Evolutionary conservation across 306 rosid species (phyloP).

Genomic region (Citrullus amarus): DNA sequence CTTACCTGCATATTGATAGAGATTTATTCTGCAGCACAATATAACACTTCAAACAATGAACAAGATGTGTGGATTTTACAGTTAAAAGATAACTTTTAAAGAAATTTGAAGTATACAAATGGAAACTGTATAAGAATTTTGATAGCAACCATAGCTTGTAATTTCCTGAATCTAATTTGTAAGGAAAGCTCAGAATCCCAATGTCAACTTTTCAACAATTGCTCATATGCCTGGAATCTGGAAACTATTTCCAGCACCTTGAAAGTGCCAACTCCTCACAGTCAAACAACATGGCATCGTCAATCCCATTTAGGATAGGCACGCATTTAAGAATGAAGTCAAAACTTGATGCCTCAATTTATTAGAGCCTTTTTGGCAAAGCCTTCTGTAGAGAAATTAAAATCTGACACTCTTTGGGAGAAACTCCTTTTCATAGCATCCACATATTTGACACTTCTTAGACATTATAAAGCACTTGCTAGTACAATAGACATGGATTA

Average conservation of each 20-base stretch:
- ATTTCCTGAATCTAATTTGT: background rate
- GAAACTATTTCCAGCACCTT: background rate
- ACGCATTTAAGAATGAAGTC: background rate
- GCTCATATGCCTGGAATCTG: background rate
- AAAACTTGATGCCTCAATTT: background rate
- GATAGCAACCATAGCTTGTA: background rate
- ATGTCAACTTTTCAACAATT: background rate
- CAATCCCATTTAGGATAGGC: background rate
- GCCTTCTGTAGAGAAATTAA: background rate
- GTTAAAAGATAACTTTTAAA: background rate
- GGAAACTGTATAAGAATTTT: background rate
- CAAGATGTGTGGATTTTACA: background rate
- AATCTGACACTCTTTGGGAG: background rate
- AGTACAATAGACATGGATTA: background rate
- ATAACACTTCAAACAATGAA: background rate
- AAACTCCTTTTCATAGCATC: background rate
- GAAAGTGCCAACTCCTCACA: background rate
- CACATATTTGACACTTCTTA: background rate
- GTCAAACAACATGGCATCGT: background rate
- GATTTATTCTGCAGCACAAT: background rate
- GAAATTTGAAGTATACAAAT: background rate
- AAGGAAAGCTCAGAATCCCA: background rate
- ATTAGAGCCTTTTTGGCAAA: background rate
- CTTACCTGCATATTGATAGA: conserved; percentile 48
- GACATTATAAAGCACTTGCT: background rate